Percentiles rank a stretch among this genome's conserved stretches.
Conservation (phyloP, 2,329 filamentous ascomycete species). For the Sclerotinia spermophila region DNA sequence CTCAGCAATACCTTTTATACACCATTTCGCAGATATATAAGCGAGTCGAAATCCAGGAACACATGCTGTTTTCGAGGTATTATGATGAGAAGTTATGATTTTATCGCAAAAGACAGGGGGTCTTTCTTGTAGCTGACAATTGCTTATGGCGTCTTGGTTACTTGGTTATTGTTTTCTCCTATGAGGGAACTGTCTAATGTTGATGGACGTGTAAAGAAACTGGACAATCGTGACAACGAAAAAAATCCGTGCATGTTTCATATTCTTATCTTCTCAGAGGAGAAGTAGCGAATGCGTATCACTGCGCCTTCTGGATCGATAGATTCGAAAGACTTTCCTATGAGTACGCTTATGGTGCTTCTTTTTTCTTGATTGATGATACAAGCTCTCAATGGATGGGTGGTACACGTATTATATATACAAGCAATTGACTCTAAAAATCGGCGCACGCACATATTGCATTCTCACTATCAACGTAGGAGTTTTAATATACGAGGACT, state of each 20-base stretch:
- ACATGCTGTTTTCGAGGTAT: background rate
- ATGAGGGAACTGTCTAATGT: no score
- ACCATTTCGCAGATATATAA: background rate
- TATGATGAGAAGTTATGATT: background rate
- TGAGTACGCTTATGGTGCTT: no score
- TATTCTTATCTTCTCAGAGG: background rate
- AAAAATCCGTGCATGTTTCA: background rate
- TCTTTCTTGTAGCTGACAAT: background rate
- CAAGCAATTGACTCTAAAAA: no score
- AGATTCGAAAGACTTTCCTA: no score
- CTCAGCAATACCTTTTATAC: background rate
- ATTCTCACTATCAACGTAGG: no score
- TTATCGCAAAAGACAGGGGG: no score
- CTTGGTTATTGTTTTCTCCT: background rate
- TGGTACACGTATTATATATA: no score
- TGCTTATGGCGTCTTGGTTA: rapidly evolving
- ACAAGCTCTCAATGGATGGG: no score
- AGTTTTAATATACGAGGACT: background rate
- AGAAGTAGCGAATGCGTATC: no score
- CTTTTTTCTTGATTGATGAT: no score
- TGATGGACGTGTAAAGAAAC: background rate
- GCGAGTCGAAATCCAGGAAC: rapidly evolving
- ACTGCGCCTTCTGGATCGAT: no score
- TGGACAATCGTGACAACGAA: background rate
- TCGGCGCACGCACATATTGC: no score